phyloP scores from a whole-genome alignment of 129 eudicot species.

The Centaurea solstitialis region DNA sequence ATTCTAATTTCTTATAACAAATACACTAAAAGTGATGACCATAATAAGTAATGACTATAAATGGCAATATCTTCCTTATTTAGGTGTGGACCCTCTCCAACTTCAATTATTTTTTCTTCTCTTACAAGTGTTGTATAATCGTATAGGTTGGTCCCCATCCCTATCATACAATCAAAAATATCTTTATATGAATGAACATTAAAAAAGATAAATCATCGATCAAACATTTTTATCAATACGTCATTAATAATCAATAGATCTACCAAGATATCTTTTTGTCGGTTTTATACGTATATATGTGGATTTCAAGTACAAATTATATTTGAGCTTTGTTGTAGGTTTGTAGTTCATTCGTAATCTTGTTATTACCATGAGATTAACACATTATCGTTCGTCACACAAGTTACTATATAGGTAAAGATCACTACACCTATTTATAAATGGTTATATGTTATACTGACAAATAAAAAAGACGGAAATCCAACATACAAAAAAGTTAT shows the following conservation, averaged over 20 bases:
- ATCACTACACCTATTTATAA: background rate
- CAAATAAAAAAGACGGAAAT: background rate
- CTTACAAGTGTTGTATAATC: background rate
- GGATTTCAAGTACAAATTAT: background rate
- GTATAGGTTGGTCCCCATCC: conserved; percentile 7
- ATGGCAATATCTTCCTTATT: background rate
- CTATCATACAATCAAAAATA: conserved; percentile 12
- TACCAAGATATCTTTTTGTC: background rate
- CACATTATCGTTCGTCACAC: background rate
- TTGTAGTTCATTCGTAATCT: background rate
- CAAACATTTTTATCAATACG: background rate
- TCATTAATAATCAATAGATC: background rate
- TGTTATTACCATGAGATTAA: background rate
- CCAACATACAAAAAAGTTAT: background rate
- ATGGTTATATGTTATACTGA: background rate
- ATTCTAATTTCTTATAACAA: background rate
- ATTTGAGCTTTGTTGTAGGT: background rate
- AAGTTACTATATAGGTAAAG: background rate
- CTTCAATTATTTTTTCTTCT: background rate
- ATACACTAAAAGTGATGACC: background rate
- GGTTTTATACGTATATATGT: background rate
- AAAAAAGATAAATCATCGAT: background rate
- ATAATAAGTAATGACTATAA: background rate
- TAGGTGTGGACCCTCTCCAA: background rate
- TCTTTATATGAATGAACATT: background rate